A percentile compares a stretch with the other conserved stretches of the same genome.
phyloP scores from a whole-genome alignment of 2,329 filamentous ascomycete genomes.

The Calonectria ilicicola region DNA sequence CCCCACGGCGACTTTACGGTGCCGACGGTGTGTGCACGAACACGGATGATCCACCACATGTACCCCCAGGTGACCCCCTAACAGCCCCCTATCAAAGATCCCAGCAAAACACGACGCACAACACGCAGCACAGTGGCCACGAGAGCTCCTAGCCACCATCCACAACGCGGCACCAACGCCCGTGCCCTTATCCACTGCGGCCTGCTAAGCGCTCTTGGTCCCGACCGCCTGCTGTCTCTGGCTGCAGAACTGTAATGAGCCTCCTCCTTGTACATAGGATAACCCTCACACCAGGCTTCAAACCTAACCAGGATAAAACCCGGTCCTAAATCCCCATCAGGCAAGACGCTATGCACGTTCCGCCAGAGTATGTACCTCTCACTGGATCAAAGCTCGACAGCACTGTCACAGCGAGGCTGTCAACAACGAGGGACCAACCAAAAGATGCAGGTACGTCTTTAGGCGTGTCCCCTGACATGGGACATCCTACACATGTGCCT shows the following conservation, averaged over 20 bases:
- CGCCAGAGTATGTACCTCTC: constrained; percentile 13
- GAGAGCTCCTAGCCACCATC: neutral
- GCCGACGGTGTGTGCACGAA: neutral
- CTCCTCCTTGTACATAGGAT: neutral
- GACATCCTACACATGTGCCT: constrained; percentile 23
- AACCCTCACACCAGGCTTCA: neutral
- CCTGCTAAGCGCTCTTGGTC: neutral
- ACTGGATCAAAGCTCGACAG: neutral
- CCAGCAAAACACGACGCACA: neutral
- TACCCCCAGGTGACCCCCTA: constrained; percentile 1
- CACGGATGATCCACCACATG: constrained; percentile 7
- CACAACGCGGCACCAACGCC: neutral
- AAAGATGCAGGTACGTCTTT: constrained; percentile 41
- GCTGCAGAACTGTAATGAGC: neutral
- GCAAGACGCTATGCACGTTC: constrained; percentile 17
- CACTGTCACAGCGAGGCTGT: neutral
- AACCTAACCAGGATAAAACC: neutral
- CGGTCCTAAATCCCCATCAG: neutral
- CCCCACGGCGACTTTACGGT: neutral
- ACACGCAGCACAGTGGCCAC: neutral
- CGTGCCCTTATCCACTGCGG: neutral
- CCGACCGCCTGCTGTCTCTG: neutral
- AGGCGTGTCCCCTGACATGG: constrained; percentile 42
- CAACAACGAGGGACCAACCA: constrained; percentile 36
- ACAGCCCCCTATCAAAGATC: neutral